A percentile compares a stretch with the other conserved stretches of the same genome.
phyloP scores from a whole-genome alignment of 768 basidiomycete species.

The Rubroboletus satanas region DNA sequence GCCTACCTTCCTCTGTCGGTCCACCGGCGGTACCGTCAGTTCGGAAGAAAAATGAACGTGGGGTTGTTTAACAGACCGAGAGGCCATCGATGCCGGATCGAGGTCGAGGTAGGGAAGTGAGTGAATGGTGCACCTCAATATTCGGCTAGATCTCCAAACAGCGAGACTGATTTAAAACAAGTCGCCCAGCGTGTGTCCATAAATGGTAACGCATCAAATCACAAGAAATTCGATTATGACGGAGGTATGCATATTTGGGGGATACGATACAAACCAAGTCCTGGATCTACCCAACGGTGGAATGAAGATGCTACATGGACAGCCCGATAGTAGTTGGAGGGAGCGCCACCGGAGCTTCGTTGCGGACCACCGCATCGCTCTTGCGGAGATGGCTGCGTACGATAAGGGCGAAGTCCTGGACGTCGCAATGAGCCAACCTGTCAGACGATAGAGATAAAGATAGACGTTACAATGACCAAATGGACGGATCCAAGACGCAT shows the following conservation, averaged over 20 bases:
- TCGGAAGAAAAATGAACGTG: constrained; percentile 34
- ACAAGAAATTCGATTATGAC: constrained; percentile 11
- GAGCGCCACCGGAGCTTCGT: background rate
- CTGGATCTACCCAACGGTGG: background rate
- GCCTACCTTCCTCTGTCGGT: constrained; percentile 33
- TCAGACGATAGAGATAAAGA: background rate
- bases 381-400: constrained; percentile 12
- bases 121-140: background rate
- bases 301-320: background rate
- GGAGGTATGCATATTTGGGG: constrained; percentile 4
- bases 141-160: background rate
- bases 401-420: constrained; percentile 23
- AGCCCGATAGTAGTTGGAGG: background rate
- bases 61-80: constrained; percentile 10
- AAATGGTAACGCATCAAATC: constrained; percentile 1
- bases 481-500: constrained; percentile 17
- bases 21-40: constrained; percentile 30
- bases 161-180: constrained; percentile 11
- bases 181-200: background rate
- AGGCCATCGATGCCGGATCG: constrained; percentile 24
- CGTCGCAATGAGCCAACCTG: constrained; percentile 2
- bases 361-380: background rate
- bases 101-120: background rate
- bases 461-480: constrained; percentile 17
- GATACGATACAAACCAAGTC: constrained; percentile 8